A percentile compares a stretch with the other conserved stretches of the same genome.
phyloP scores from a whole-genome alignment of 2,329 filamentous ascomycete genomes.

The Epichloe coenophiala region DNA sequence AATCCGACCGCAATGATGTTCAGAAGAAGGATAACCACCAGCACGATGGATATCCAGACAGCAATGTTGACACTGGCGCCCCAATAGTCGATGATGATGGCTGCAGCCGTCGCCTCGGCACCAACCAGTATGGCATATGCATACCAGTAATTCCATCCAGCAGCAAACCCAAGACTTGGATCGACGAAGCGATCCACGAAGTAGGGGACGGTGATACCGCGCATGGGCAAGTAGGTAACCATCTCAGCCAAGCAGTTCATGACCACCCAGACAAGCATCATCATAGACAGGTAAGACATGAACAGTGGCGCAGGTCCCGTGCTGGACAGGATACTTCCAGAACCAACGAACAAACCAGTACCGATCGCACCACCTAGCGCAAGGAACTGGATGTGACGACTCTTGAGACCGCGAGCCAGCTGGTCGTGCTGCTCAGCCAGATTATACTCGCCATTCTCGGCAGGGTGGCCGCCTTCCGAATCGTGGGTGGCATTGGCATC shows the following conservation, averaged over 20 bases:
- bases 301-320: conserved; percentile 54
- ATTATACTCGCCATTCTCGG: conserved; percentile 18
- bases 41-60: conserved; percentile 46
- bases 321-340: conserved; percentile 39
- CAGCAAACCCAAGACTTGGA: conserved; percentile 39
- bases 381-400: conserved; percentile 46
- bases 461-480: conserved; percentile 12
- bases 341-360: conserved; percentile 51
- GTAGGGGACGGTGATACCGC: conserved; percentile 43
- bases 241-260: conserved; percentile 44
- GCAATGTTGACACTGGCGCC: conserved; percentile 34
- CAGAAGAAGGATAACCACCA: conserved; percentile 37
- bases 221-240: conserved; percentile 39
- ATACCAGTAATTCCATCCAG: conserved; percentile 51
- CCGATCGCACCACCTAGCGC: conserved; percentile 46
- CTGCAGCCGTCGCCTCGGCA: conserved; percentile 43
- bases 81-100: conserved; percentile 49
- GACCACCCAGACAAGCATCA: conserved; percentile 37
- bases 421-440: conserved; percentile 28
- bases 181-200: conserved; percentile 43
- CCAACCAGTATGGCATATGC: conserved; percentile 44
- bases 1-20: conserved; percentile 44
- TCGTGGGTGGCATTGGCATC: conserved; percentile 5
- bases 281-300: conserved; percentile 51
- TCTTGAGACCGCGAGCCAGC: conserved; percentile 43